Conservation (phyloP, 148 eudicot genomes). For the Fagopyrum homotropicum region DNA sequence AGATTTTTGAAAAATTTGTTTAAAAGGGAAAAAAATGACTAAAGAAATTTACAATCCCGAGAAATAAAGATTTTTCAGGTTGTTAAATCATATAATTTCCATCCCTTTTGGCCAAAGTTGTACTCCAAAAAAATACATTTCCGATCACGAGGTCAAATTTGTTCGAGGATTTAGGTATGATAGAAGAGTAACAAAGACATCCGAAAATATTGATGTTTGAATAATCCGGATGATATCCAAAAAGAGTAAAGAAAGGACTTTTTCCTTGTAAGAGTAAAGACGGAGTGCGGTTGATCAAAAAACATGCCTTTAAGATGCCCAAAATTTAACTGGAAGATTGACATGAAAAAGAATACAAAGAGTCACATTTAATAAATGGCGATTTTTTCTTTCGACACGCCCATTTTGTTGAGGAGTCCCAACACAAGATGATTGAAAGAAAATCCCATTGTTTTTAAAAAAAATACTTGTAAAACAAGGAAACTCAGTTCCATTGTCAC, state of each 20-base stretch:
- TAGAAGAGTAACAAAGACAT: not conserved
- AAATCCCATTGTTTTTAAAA: not conserved
- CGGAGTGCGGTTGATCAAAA: not conserved
- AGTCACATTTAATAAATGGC: not conserved
- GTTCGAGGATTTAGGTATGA: not conserved
- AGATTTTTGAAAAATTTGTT: too few species aligned
- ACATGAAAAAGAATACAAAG: not conserved
- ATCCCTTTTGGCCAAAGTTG: not conserved
- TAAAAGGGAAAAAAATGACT: too few species aligned
- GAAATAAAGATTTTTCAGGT: not conserved
- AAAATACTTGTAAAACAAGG: not conserved
- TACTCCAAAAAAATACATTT: not conserved
- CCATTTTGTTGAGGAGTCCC: not conserved
- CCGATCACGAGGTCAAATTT: not conserved
- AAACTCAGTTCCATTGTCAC: not conserved
- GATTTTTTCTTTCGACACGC: not conserved
- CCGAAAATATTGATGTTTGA: not conserved
- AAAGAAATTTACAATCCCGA: not conserved
- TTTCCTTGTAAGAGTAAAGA: not conserved
- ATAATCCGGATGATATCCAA: not conserved
- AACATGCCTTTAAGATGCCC: not conserved
- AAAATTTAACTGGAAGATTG: not conserved
- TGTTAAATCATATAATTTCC: not conserved
- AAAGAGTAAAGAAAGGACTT: not conserved
- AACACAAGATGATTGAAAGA: not conserved